phyloP scores from a whole-genome alignment of 441 rosid genomes.

The Sinapis alba region DNA sequence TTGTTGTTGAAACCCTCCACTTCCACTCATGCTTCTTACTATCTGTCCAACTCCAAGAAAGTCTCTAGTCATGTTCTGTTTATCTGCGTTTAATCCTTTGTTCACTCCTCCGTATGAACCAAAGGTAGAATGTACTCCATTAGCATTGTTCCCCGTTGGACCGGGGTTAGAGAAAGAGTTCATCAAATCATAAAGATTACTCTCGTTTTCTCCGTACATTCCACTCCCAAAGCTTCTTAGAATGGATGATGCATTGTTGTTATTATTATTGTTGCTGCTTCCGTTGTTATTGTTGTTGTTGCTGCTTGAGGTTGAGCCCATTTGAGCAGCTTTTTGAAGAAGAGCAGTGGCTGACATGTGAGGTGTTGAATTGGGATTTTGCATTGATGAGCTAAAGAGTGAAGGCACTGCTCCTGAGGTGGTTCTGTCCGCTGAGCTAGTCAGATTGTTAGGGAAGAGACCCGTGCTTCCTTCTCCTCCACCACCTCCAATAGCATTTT shows the following conservation, averaged over 20 bases:
- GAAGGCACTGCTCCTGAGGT: conserved; percentile 49
- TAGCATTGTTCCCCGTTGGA: conserved; percentile 37
- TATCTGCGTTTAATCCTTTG: conserved; percentile 46
- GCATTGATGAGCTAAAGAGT: conserved; percentile 48
- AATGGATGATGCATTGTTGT: conserved; percentile 49
- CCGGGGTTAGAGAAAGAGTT: conserved; percentile 45
- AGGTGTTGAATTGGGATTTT: conserved; percentile 29
- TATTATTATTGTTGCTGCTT: conserved; percentile 33
- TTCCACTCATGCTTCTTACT: conserved; percentile 56
- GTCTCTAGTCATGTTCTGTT: conserved; percentile 61
- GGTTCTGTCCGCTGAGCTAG: conserved; percentile 22
- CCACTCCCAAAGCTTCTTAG: conserved; percentile 51
- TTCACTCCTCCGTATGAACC: conserved; percentile 41
- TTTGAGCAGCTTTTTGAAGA: conserved; percentile 9
- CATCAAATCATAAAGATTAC: conserved; percentile 52
- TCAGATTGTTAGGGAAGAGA: conserved; percentile 47
- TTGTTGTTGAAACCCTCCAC: conserved; percentile 52
- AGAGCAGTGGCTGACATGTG: conserved; percentile 9
- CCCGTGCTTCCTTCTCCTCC: conserved; percentile 37
- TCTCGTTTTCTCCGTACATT: conserved; percentile 44
- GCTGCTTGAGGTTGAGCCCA: conserved; percentile 3
- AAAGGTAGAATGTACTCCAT: conserved; percentile 48
- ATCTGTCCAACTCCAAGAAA: conserved; percentile 80
- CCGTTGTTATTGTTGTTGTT: not conserved
- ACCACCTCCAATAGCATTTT: conserved; percentile 31